phyloP scores from a whole-genome alignment of 2,329 filamentous ascomycete species.

The Alternaria sp. region DNA sequence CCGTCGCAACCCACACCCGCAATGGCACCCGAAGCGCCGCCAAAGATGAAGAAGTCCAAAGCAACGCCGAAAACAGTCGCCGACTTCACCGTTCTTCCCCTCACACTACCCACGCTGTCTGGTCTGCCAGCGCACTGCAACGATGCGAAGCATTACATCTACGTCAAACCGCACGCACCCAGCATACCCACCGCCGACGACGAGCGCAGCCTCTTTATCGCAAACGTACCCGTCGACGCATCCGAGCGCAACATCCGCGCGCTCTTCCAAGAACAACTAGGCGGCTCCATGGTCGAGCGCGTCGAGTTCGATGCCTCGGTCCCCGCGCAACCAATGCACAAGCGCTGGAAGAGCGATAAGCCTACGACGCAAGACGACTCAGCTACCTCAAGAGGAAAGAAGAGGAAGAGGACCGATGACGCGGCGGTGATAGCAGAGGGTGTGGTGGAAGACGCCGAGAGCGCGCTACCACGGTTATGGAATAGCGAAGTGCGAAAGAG shows the following conservation, averaged over 20 bases:
- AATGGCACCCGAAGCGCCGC: slow-evolving; percentile 27
- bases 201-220: slow-evolving; percentile 84
- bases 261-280: slow-evolving; percentile 76
- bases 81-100: slow-evolving; percentile 73
- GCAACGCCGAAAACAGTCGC: slow-evolving; percentile 48
- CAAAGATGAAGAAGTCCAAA: slow-evolving; percentile 22
- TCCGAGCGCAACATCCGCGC: slow-evolving; percentile 77
- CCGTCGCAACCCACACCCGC: slow-evolving; percentile 1
- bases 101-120: slow-evolving; percentile 59
- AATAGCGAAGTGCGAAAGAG: slow-evolving; percentile 71
- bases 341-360: slow-evolving; percentile 46
- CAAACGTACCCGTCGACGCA: slow-evolving; percentile 85
- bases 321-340: slow-evolving; percentile 54
- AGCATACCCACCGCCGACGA: slow-evolving; percentile 67
- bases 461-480: slow-evolving; percentile 75
- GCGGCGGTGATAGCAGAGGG: slow-evolving; percentile 45
- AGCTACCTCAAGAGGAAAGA: slow-evolving; percentile 54
- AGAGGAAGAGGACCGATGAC: slow-evolving; percentile 58
- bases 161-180: slow-evolving; percentile 82
- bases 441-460: slow-evolving; percentile 63
- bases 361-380: slow-evolving; percentile 44
- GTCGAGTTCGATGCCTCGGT: slow-evolving; percentile 70
- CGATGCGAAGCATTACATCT: slow-evolving; percentile 77
- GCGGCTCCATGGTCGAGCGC: slow-evolving; percentile 77
- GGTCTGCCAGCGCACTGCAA: slow-evolving; percentile 57